Evolutionary conservation across 208 protist genomes (phyloP).

Genomic region (Blastocrithidia nonstop): DNA sequence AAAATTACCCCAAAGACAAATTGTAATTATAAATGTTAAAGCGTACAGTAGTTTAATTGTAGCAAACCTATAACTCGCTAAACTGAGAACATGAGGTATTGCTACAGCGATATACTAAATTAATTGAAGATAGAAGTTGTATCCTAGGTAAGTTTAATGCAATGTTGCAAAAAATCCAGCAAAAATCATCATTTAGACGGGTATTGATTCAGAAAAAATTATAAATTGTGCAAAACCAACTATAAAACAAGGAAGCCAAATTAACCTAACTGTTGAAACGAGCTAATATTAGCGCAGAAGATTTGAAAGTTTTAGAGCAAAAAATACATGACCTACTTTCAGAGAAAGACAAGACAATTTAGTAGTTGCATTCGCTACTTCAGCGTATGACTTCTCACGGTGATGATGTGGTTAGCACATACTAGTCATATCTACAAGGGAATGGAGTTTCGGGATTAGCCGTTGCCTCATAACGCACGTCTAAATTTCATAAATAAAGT

Average conservation of each 20-base stretch:
- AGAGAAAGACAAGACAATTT: constrained; percentile 93
- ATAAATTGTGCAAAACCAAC: constrained; percentile 73
- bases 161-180: constrained; percentile 92
- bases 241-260: constrained; percentile 89
- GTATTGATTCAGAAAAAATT: constrained; percentile 93
- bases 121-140: constrained; percentile 90
- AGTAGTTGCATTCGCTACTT: constrained; percentile 86
- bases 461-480: no score
- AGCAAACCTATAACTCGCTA: constrained; percentile 85
- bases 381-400: constrained; percentile 39
- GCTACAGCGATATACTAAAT: constrained; percentile 80
- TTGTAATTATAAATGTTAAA: constrained; percentile 74
- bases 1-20: constrained; percentile 84
- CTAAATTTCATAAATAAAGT: neutral
- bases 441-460: constrained; percentile 38
- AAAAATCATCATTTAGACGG: constrained; percentile 89
- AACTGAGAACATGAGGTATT: constrained; percentile 94
- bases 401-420: constrained; percentile 47
- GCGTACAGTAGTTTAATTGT: constrained; percentile 35
- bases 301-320: constrained; percentile 82
- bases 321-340: constrained; percentile 92
- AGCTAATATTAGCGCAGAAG: constrained; percentile 87
- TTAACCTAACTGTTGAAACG: constrained; percentile 88
- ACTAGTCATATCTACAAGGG: constrained; percentile 72
- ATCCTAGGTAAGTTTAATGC: constrained; percentile 90